Base-by-base conservation (phyloP, 2,329 filamentous ascomycete genomes). In the Dactylellina parvicollis region DNA sequence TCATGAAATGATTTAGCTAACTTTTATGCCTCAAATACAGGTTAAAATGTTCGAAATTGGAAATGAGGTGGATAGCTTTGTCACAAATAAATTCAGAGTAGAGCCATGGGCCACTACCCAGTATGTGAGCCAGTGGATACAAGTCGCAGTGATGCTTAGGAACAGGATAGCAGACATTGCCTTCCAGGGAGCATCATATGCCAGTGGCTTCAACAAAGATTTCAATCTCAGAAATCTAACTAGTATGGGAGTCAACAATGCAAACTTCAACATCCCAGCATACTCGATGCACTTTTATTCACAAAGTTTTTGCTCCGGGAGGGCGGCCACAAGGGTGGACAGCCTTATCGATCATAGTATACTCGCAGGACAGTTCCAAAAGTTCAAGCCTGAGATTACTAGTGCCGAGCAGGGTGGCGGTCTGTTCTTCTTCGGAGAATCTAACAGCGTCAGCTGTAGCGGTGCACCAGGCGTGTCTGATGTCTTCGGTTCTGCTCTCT, bases 401-500 rank as follows among this genome's bases (percentile, higher is more conserved):
- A n/a, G 10, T 32, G 60, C 49, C 16, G 47, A 26, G 18, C 24
- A 40, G 22, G 18, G 9, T 18, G 47, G 60, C 10, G 75, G 20
- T 52, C 75, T 28, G 60, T 75, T 26, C 40, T 56, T 79, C 59
- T 79, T 82, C 18, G 81, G 81, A 40, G 81, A 82, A 69, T 81
- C 80, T 76, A 82, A 82, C 77, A 81, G 79, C 1, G 80, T 82
- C 52, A 78, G 80, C 1, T 82, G 81, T 73, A 78, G 77, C 12
- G 81, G 81, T 5, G 78, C 78, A 22, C 80, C 80, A 0, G 79
- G 79, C 52, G 80, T 82, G 8, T 79, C 79, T 1, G 81, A 82
- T 70, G 81, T 80, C 0, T 82, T 82, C 52, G 80, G 80, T 0
- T 79, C 81, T 65, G 81, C 81, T 1, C 76, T 82, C 1, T 82